Percentiles rank a stretch among this genome's conserved stretches.
Conservation (phyloP, 2,329 filamentous ascomycete species). For the Catunica adiposa region DNA sequence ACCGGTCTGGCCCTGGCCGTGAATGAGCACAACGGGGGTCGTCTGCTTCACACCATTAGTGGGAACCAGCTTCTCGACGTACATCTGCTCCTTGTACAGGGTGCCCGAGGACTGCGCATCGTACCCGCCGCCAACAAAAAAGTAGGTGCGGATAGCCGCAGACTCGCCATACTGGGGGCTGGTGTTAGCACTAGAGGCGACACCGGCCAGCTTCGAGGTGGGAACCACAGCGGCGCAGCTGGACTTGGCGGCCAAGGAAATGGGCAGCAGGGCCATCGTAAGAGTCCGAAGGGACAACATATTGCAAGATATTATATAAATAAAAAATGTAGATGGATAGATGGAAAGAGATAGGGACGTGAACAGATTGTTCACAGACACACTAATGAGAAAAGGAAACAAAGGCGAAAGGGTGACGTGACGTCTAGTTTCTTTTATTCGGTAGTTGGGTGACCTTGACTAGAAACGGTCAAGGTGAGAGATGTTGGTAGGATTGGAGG, state of each 20-base stretch:
- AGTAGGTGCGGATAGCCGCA: conserved; percentile 19
- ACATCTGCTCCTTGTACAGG: conserved; percentile 27
- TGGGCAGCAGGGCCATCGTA: not conserved
- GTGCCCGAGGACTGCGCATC: conserved; percentile 18
- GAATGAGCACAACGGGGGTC: conserved; percentile 27
- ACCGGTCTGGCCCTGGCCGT: conserved; percentile 27
- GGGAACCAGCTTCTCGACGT: conserved; percentile 33
- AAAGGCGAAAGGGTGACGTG: not conserved
- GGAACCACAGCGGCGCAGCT: conserved; percentile 7
- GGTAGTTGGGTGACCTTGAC: too few species aligned
- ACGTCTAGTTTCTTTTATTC: not conserved
- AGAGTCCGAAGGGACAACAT: conserved; percentile 9
- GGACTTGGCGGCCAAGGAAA: conserved; percentile 6
- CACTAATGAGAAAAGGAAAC: not conserved
- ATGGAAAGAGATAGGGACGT: not conserved
- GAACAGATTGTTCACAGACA: not conserved
- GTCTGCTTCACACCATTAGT: conserved; percentile 16
- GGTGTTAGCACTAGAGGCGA: conserved; percentile 7
- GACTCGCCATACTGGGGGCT: conserved; percentile 15
- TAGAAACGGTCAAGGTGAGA: too few species aligned
- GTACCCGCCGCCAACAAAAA: conserved; percentile 25
- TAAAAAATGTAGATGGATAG: not conserved
- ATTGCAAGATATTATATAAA: not conserved
- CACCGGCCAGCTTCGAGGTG: conserved; percentile 1
- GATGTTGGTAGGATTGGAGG: too few species aligned